A percentile compares a stretch with the other conserved stretches of the same genome.
phyloP scores from a whole-genome alignment of 371 early-diverging fungal species.

The Apophysomyces ossiformis region DNA sequence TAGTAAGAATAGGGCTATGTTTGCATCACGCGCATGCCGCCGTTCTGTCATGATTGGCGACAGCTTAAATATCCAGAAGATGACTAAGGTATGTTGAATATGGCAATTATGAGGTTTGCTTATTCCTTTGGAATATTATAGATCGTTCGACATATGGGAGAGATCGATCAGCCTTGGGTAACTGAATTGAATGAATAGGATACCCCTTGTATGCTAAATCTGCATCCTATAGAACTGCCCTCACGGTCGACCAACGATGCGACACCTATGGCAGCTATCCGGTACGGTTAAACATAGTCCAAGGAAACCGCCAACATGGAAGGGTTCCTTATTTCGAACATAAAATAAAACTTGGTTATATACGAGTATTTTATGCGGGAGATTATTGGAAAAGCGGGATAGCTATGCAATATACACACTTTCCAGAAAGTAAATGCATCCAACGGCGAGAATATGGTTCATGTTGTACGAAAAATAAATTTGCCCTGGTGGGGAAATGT shows the following conservation, averaged over 20 bases:
- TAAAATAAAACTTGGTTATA: neutral
- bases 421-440: too few species aligned
- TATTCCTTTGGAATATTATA: constrained; percentile 11
- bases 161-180: constrained; percentile 90
- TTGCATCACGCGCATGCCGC: constrained; percentile 83
- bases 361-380: too few species aligned
- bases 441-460: too few species aligned
- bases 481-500: too few species aligned
- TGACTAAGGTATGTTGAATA: constrained; percentile 58
- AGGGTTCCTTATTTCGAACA: neutral
- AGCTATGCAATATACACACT: too few species aligned
- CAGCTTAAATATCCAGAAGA: constrained; percentile 64
- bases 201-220: neutral
- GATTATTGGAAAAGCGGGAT: too few species aligned
- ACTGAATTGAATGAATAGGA: constrained; percentile 3
- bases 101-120: constrained; percentile 8
- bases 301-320: neutral
- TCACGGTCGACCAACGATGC: constrained; percentile 97
- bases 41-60: constrained; percentile 84
- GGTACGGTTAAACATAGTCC: neutral
- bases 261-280: constrained; percentile 69
- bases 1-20: constrained; percentile 64
- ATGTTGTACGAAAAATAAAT: too few species aligned
- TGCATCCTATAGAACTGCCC: constrained; percentile 85
- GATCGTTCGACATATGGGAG: constrained; percentile 79